Base-by-base conservation (phyloP, 768 basidiomycete species). In the Cytidiella melzeri region DNA sequence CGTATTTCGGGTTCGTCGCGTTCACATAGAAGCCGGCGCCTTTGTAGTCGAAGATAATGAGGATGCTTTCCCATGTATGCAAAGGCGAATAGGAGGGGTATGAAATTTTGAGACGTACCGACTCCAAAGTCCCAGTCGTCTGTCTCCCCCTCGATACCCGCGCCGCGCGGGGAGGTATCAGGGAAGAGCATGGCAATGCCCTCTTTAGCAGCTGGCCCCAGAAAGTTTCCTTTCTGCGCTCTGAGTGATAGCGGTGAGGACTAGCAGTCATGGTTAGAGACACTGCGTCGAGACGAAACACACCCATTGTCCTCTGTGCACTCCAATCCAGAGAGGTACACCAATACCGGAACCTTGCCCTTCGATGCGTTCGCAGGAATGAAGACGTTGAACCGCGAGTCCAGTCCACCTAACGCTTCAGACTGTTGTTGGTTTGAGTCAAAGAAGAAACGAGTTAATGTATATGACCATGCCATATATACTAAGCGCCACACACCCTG, bases 271-370 rank as follows among this genome's bases (percentile, higher is more conserved):
- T 4, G n/a, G 25, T 19, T 20, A 13, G 39, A 28, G 41, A 18
- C 15, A 10, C 10, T 36, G 18, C n/a, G 18, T 10, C 10, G 34
- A 18, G 24, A 49, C 18, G 18, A 27, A 19, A 61, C 77, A 47
- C 59, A 89, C 90, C 87, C 95, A 46, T 88, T 98, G 62, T 99
- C 93, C 65, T 96, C 93, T 7, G 81, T 93, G 67, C 92, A 95
- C 3, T 84, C 86, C 47, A 95, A 66, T 1, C 93, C 95, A 10
- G 93, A 83, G 43, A 97, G 83, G 67, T 93, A 99, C 52, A 88
- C 75, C 6, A 99, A 70, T 2, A 97, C 69, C 0, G 81, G 82
- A 2, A 79, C 74, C 58, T 83, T 78, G 36, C 65, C 62, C 7
- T 65, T 64, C 21, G 64, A 55, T 1, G 82, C 76, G 43, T 78